Percentiles rank a stretch among this genome's conserved stretches.
Conservation (phyloP, 2,329 filamentous ascomycete genomes). For the Botrytis fabae region DNA sequence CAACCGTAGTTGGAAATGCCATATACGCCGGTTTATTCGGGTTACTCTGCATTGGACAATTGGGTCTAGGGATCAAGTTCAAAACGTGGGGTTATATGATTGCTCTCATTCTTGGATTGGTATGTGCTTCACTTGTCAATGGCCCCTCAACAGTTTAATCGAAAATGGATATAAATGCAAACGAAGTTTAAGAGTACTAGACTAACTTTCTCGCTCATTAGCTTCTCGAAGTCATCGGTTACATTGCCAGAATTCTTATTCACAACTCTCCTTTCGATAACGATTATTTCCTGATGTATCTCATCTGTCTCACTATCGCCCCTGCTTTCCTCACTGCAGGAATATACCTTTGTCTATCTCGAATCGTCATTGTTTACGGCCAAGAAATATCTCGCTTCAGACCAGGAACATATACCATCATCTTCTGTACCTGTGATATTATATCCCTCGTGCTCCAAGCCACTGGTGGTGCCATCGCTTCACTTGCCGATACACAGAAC, state of each 20-base stretch:
- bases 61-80: constrained; percentile 51
- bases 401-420: constrained; percentile 53
- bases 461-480: constrained; percentile 57
- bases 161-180: too few relatives aligned
- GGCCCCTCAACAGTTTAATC: too few relatives aligned
- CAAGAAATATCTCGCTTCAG: constrained; percentile 48
- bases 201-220: neutral
- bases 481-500: constrained; percentile 43
- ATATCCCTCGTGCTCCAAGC: constrained; percentile 60
- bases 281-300: constrained; percentile 57
- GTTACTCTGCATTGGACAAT: constrained; percentile 45
- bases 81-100: constrained; percentile 57
- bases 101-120: constrained; percentile 51
- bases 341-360: constrained; percentile 60
- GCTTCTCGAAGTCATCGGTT: constrained; percentile 46
- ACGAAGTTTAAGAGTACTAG: neutral
- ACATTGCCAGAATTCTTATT: constrained; percentile 53
- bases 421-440: constrained; percentile 52
- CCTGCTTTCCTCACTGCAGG: constrained; percentile 58
- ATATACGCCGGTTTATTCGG: constrained; percentile 55
- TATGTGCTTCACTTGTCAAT: constrained; percentile 30
- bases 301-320: constrained; percentile 50
- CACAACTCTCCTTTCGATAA: constrained; percentile 56
- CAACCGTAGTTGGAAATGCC: constrained; percentile 56
- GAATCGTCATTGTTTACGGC: constrained; percentile 47